A percentile compares a stretch with the other conserved stretches of the same genome.
These are phyloP conservation scores for Epithele typhae DNA, from an alignment of 768 basidiomycete genomes.

Conservation along the genomic window DNA sequence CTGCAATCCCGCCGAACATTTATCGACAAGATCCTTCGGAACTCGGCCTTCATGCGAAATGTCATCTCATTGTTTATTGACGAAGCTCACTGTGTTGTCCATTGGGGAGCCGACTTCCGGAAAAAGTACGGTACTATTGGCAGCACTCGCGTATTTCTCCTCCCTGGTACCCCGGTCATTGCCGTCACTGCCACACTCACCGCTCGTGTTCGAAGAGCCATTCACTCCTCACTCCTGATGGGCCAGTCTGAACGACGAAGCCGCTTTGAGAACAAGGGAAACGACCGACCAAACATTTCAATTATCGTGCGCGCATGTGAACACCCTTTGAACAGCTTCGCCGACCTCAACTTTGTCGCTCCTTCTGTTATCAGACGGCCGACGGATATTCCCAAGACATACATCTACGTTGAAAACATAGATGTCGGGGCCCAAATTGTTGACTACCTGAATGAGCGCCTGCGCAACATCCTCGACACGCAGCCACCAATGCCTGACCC, in stretches of 20 bases:
- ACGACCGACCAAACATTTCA: slow-evolving; percentile 32
- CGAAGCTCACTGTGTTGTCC: slow-evolving; percentile 34
- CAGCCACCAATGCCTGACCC: too few relatives aligned
- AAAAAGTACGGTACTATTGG: slow-evolving; percentile 29
- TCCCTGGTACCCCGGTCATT: slow-evolving; percentile 26
- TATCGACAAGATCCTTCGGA: slow-evolving; percentile 22
- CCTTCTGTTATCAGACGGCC: slow-evolving; percentile 2
- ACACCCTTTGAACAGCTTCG: slow-evolving; percentile 28
- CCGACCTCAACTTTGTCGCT: slow-evolving; percentile 32
- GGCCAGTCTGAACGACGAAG: slow-evolving; percentile 13
- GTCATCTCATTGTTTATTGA: slow-evolving; percentile 29
- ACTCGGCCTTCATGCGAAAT: slow-evolving; percentile 15
- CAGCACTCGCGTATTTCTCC: slow-evolving; percentile 27
- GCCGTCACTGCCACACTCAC: slow-evolving; percentile 34
- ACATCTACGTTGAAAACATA: slow-evolving; percentile 30
- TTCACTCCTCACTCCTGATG: slow-evolving; percentile 17
- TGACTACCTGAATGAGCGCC: slow-evolving; percentile 25
- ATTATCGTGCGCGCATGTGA: slow-evolving; percentile 31
- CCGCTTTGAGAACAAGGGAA: slow-evolving; percentile 24
- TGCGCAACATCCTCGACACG: too few relatives aligned
- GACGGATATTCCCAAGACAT: slow-evolving; percentile 23
- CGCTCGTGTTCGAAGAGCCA: slow-evolving; percentile 15
- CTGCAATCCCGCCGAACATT: slow-evolving; percentile 25
- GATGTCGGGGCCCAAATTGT: slow-evolving; percentile 20
- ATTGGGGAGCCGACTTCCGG: slow-evolving; percentile 33